Conservation (phyloP, 177 flowering plant species). For the Vitis hybrid region DNA sequence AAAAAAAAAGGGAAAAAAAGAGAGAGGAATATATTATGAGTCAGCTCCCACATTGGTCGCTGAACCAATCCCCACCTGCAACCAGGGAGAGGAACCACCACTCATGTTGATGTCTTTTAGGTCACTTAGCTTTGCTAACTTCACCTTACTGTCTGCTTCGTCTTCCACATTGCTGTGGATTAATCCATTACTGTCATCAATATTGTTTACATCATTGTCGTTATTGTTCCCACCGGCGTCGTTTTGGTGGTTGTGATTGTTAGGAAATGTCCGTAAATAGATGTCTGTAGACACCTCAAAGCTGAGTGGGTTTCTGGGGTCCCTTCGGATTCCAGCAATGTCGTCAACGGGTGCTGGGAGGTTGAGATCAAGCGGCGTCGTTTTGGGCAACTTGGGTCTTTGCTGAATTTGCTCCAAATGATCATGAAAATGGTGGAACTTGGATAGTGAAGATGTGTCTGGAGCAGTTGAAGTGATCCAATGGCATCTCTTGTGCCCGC, state of each 20-base stretch:
- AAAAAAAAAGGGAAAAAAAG: neutral
- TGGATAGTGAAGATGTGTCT: constrained; percentile 38
- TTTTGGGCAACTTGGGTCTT: constrained; percentile 21
- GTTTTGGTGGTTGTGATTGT: constrained; percentile 2
- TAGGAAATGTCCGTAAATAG: constrained; percentile 34
- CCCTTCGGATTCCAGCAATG: constrained; percentile 12
- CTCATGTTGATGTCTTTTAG: constrained; percentile 57
- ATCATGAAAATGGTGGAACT: constrained; percentile 40
- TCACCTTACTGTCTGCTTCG: constrained; percentile 73
- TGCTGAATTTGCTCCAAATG: constrained; percentile 31
- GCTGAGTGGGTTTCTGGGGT: constrained; percentile 25
- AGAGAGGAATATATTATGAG: constrained; percentile 16
- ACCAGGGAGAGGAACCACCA: constrained; percentile 71
- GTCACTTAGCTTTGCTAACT: constrained; percentile 79
- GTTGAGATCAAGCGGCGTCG: constrained; percentile 66
- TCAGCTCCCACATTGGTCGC: constrained; percentile 43
- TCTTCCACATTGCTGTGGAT: constrained; percentile 34
- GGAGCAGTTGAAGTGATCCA: constrained; percentile 79
- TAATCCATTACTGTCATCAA: constrained; percentile 2
- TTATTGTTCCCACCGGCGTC: constrained; percentile 5
- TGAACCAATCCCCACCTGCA: constrained; percentile 92
- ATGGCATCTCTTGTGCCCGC: constrained; percentile 96
- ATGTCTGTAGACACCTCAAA: constrained; percentile 54
- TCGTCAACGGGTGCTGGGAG: constrained; percentile 56
- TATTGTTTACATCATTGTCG: constrained; percentile 6